Conservation (phyloP, 768 basidiomycete genomes). For the Termitomyces sp. region DNA sequence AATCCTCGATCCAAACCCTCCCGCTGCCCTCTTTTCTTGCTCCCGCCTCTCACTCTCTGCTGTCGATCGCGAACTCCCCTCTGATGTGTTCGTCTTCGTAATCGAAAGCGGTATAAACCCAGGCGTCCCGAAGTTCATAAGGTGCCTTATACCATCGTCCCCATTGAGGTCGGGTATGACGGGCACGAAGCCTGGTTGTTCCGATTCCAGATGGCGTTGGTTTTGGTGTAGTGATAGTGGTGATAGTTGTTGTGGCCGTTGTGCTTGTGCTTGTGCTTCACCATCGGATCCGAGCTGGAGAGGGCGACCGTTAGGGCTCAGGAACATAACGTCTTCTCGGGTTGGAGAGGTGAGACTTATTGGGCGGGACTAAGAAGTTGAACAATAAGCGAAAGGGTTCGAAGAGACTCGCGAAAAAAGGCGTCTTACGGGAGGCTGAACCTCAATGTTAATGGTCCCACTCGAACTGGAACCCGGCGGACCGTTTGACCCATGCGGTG, state of each 20-base stretch:
- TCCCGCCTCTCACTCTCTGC: not conserved
- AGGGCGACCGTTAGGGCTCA: constrained; percentile 1
- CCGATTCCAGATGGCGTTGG: not conserved
- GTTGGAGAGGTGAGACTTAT: not conserved
- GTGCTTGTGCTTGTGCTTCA: not conserved
- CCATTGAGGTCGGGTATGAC: constrained; percentile 10
- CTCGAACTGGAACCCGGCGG: constrained; percentile 4
- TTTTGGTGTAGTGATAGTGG: not conserved
- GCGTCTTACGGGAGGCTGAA: constrained; percentile 14
- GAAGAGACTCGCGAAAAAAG: not conserved
- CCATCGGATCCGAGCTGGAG: not conserved
- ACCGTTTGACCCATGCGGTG: not conserved
- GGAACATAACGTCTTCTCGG: not conserved
- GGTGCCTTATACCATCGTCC: not conserved
- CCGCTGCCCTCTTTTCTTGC: not conserved
- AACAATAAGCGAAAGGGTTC: not conserved
- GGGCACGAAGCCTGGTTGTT: constrained; percentile 11
- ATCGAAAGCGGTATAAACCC: not conserved
- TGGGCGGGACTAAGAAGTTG: not conserved
- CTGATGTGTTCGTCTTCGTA: not conserved
- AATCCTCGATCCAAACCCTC: not conserved
- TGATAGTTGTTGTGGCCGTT: not conserved
- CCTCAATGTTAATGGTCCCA: constrained; percentile 7
- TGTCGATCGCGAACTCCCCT: constrained; percentile 1
- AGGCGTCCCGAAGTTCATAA: constrained; percentile 7